Base-by-base conservation (phyloP, 2,329 filamentous ascomycete genomes). In the Myriosclerotinia scirpicola region DNA sequence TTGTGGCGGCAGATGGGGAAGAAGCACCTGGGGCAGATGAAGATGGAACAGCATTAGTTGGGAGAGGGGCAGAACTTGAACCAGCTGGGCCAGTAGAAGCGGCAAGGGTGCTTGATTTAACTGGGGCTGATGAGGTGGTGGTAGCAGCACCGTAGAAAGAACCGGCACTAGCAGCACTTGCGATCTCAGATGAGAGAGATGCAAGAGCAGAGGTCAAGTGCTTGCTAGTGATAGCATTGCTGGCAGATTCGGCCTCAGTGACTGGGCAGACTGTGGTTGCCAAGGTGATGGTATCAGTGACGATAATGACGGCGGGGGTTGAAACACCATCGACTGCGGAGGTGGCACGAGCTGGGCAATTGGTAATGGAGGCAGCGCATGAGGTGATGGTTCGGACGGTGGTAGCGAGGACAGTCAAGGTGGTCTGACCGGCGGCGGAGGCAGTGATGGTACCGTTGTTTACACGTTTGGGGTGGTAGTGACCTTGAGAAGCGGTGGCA, bases 261-360 rank as follows among this genome's bases (percentile, higher is more conserved):
- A 82, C 77, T 69, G 82, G 81, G 78, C 82, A 83, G 71, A 83
- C 77, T 68, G 84, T 83, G 74, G 82, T 82, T 70, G 79, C 74
- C 67, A 82, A 75, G 63, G 79, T 71, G 67, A 79, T 71, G 72
- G 76, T 78, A 67, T 79, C 75, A 15, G 79, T 81, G 42, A 81
- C 78, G 36, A 79, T 70, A 2, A 68, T 38, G 42, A 66, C 67
- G 17, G 65, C 14, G 22, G 54, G 48, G 11, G 79, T 71, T 67
- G 78, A 71, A 71, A 76, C 78, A 67, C 79, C 75, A 7, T 79
- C 80, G 46, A 80, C 78, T 38, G 79, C 72, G 1, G 67, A 40
- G 20, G 65, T 67, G 36, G 71, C 66, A 1, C 67, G 58, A 40
- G 71, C 64, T 54, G 80, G 78, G 79, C 80, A 79, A 74, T 80